Evolutionary conservation across 148 eudicot species (phyloP).

Genomic region (Silene conica): DNA sequence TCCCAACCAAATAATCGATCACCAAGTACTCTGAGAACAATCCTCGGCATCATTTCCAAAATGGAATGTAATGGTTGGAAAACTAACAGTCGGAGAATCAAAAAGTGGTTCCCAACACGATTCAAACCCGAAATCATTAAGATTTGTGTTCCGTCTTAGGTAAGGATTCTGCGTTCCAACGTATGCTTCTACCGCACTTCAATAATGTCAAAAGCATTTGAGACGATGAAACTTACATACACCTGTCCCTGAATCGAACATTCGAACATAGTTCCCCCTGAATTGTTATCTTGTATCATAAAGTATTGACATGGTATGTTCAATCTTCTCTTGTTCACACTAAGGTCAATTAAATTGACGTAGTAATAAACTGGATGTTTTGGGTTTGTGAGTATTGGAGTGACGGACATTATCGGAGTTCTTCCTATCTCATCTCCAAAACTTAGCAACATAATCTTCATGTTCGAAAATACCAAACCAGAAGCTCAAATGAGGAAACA

Average conservation of each 20-base stretch:
- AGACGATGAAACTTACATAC: neutral
- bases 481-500: too few species aligned
- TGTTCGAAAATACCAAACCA: too few species aligned
- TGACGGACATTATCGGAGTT: neutral
- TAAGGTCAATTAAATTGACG: neutral
- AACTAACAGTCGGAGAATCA: neutral
- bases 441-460: neutral
- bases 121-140: neutral
- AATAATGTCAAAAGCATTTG: neutral
- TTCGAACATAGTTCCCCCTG: neutral
- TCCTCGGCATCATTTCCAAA: neutral
- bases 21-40: neutral
- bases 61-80: neutral
- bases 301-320: neutral
- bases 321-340: neutral
- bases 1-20: neutral
- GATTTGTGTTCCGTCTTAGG: neutral
- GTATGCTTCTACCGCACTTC: neutral
- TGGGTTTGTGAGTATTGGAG: neutral
- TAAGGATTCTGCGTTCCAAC: too few species aligned
- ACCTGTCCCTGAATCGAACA: neutral
- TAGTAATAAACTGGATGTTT: neutral
- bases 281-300: neutral
- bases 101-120: neutral
- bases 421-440: neutral